Percentiles rank a stretch among this genome's conserved stretches.
These are phyloP conservation scores for Chalaropsis thielavioides DNA, from an alignment of 2,329 filamentous ascomycete genomes.

Conservation along the genomic window DNA sequence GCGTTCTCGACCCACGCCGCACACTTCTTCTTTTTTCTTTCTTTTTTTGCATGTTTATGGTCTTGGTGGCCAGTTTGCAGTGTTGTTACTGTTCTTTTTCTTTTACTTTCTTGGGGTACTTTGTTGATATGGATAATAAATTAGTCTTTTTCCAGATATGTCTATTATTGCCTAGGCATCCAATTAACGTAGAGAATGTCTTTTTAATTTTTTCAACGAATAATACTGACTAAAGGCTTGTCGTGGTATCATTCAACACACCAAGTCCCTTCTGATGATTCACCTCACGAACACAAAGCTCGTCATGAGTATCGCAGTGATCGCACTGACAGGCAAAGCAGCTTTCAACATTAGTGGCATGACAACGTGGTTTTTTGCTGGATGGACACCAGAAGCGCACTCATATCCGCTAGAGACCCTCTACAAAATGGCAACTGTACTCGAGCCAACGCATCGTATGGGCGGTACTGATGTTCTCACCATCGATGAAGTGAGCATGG, in stretches of 20 bases:
- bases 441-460: not conserved
- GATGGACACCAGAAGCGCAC: not conserved
- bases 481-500: not conserved
- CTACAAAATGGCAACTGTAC: not conserved
- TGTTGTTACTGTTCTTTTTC: not conserved
- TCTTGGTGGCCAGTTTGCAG: not conserved
- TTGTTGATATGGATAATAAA: slow-evolving; percentile 4
- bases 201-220: not conserved
- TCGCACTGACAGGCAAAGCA: not conserved
- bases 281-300: not conserved
- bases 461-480: not conserved
- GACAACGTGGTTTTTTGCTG: not conserved
- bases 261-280: not conserved
- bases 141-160: not conserved
- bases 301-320: not conserved
- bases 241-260: not conserved
- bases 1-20: not conserved
- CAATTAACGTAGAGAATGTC: not conserved
- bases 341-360: not conserved
- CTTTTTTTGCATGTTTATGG: not conserved
- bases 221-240: not conserved
- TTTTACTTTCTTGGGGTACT: not conserved
- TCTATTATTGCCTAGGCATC: not conserved
- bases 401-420: not conserved
- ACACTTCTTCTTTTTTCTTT: not conserved